Percentiles rank a stretch among this genome's conserved stretches.
These are phyloP conservation scores for Neurospora sp. DNA, from an alignment of 495 filamentous ascomycete genomes.

Conservation along the genomic window DNA sequence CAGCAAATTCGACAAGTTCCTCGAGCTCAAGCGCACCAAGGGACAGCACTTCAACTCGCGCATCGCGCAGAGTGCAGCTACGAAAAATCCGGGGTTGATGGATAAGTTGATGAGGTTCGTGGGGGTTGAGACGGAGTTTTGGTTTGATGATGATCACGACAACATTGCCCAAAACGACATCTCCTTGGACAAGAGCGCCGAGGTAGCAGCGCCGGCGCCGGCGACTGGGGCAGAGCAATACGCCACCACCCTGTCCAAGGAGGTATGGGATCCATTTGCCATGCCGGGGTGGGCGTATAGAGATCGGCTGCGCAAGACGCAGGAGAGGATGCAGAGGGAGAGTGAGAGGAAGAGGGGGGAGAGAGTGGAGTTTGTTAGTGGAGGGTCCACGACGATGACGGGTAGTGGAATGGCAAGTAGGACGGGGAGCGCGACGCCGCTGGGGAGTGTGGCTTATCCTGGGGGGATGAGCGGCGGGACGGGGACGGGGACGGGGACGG, in stretches of 20 bases:
- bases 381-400: constrained; percentile 13
- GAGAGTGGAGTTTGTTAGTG: constrained; percentile 67
- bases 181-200: not conserved
- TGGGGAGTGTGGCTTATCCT: constrained; percentile 22
- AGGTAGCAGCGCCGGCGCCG: not conserved
- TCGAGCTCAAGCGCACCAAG: constrained; percentile 65
- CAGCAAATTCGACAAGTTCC: constrained; percentile 73
- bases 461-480: constrained; percentile 22
- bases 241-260: constrained; percentile 53
- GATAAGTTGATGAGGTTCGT: constrained; percentile 74
- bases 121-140: constrained; percentile 43
- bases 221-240: constrained; percentile 45
- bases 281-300: constrained; percentile 67
- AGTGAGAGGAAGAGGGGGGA: constrained; percentile 48
- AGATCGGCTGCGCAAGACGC: constrained; percentile 56
- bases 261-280: constrained; percentile 54
- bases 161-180: not conserved
- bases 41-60: constrained; percentile 88
- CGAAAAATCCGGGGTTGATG: constrained; percentile 73
- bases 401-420: constrained; percentile 13
- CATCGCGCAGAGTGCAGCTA: constrained; percentile 54
- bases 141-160: constrained; percentile 13
- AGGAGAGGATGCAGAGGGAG: constrained; percentile 50
- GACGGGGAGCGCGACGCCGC: constrained; percentile 13
- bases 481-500: not conserved